Base-by-base conservation (phyloP, 2,329 filamentous ascomycete genomes). In the Alternaria tenuissima region DNA sequence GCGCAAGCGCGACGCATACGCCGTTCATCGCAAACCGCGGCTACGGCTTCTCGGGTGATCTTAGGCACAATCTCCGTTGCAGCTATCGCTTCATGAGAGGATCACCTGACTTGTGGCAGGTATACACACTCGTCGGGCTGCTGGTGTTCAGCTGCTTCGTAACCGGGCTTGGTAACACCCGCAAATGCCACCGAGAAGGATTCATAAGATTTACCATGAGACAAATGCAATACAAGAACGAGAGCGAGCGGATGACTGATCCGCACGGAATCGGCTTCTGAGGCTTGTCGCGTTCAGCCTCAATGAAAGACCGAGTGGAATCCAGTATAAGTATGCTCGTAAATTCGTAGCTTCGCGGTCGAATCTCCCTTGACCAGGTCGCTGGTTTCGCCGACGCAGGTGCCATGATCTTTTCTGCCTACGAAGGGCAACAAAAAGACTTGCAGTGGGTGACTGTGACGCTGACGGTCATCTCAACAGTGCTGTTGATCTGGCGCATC, bases 381-480 rank as follows among this genome's bases (percentile, higher is more conserved):
- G 16, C 16, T n/a, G 36, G 16, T 38, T n/a, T n/a, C 16, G 36
- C 36, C 14, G 36, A 38, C 36, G 36, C 16, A 38, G n/a, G 36
- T 8, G 36, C 36, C 7, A 69, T 68, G 63, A 55, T 64, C 39
- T 71, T 70, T 57, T 30, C 59, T 4, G 61, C 72, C 9, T 73
- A 71, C 49, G 59, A 62, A 12, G 64, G 62, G 6, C 63, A 74
- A 53, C 64, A 70, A 28, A 46, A 53, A 24, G 64, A 71, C 46
- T 55, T 74, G 55, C 65, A 65, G 41, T 67, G 65, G 63, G 68
- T 72, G 16, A 62, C 68, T 7, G 54, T 72, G 14, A 56, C 66
- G 5, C 34, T 74, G 24, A 65, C 67, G 1, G 20, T 28, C 4
- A 41, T 72, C n/a, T 63, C 70, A 1, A 62, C 64, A 4, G 18